Percentiles rank a stretch among this genome's conserved stretches.
phyloP scores from a whole-genome alignment of 495 filamentous ascomycete genomes.

The Daldinia vernicosa region DNA sequence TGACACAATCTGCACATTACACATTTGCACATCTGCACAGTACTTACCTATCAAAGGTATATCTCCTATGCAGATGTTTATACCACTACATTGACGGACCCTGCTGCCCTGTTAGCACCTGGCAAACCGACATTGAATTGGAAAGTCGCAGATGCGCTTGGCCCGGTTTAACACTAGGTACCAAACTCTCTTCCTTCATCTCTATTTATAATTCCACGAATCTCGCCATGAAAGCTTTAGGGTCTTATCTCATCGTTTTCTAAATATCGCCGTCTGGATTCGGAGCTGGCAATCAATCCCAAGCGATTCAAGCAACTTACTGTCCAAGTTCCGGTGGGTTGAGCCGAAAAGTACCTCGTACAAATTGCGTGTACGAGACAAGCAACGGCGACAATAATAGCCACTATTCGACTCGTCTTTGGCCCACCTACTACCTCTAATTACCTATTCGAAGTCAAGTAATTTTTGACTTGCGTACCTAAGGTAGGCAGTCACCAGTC shows the following conservation, averaged over 20 bases:
- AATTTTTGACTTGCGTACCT: conserved; percentile 7
- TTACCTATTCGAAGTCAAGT: not conserved
- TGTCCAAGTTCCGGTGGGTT: conserved; percentile 15
- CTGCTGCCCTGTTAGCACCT: conserved; percentile 31
- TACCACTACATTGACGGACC: conserved; percentile 4
- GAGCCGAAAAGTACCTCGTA: not conserved
- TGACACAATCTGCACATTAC: not conserved
- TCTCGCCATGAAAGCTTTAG: conserved; percentile 28
- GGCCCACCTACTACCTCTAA: not conserved
- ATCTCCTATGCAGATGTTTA: not conserved
- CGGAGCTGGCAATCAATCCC: not conserved
- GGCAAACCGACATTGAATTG: conserved; percentile 8
- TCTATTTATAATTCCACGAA: not conserved
- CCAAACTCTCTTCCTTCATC: not conserved
- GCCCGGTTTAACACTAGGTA: not conserved
- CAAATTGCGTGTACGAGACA: not conserved
- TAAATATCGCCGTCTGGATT: conserved; percentile 22
- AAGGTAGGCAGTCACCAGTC: conserved; percentile 16
- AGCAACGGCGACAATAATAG: not conserved
- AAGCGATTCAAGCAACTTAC: not conserved
- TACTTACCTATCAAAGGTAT: not conserved
- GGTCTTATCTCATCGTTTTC: conserved; percentile 21
- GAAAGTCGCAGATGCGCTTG: conserved; percentile 18
- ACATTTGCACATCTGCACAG: not conserved
- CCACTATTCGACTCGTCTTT: not conserved